These are phyloP conservation scores for Trichosanthes truncata DNA, from an alignment of 306 rosid genomes.

Conservation along the genomic window DNA sequence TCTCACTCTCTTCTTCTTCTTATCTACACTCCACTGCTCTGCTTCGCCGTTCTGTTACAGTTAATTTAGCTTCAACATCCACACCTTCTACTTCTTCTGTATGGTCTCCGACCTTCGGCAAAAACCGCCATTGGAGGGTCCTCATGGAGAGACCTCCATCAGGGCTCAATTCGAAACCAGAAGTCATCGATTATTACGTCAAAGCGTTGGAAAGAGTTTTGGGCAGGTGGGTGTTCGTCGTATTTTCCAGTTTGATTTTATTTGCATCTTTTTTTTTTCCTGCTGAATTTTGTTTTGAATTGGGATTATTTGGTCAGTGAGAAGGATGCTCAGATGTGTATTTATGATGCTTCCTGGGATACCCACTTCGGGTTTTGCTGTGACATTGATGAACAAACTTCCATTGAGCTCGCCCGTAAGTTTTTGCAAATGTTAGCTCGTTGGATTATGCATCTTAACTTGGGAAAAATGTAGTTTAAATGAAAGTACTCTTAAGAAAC, in stretches of 20 bases:
- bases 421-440: not conserved
- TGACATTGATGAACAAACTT: conserved; percentile 52
- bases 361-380: conserved; percentile 65
- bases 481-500: not conserved
- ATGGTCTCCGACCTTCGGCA: conserved; percentile 20
- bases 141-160: conserved; percentile 52
- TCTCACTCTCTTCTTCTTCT: conserved; percentile 17
- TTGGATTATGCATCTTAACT: not conserved
- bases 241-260: not conserved
- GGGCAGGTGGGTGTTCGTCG: conserved; percentile 37
- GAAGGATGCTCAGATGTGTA: conserved; percentile 70
- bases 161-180: conserved; percentile 36
- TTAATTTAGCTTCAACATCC: conserved; percentile 26
- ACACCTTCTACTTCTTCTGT: conserved; percentile 24
- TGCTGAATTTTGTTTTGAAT: conserved; percentile 12
- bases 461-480: not conserved
- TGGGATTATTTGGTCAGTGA: conserved; percentile 36
- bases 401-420: conserved; percentile 53
- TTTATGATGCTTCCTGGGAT: conserved; percentile 67
- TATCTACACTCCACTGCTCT: conserved; percentile 17
- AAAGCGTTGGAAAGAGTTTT: conserved; percentile 40
- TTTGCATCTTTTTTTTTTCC: not conserved
- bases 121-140: conserved; percentile 62
- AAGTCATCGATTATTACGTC: conserved; percentile 46
- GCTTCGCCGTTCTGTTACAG: conserved; percentile 10